A percentile compares a stretch with the other conserved stretches of the same genome.
Conservation (phyloP, 805 yeast genomes). For the Maudiozyma bulderi region DNA sequence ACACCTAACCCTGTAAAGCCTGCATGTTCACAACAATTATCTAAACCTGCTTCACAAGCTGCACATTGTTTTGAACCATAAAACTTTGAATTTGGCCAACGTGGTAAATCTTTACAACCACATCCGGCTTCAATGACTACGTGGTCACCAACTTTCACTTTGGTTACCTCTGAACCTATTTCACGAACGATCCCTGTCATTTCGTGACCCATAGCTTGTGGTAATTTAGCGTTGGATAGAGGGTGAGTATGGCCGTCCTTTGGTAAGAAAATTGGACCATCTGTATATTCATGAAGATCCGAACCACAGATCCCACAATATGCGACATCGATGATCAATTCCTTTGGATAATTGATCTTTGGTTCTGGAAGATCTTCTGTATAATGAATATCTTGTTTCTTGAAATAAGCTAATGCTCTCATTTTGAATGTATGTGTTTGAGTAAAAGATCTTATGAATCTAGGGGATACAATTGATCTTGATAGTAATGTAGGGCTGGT, state of each 20-base stretch:
- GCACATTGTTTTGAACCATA: conserved; percentile 6
- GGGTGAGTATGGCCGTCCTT: conserved; percentile 29
- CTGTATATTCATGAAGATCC: conserved; percentile 46
- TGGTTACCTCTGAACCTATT: conserved; percentile 38
- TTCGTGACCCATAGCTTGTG: conserved; percentile 47
- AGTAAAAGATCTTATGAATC: background rate
- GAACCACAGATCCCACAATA: conserved; percentile 57
- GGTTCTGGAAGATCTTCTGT: conserved; percentile 31
- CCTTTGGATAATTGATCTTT: conserved; percentile 27
- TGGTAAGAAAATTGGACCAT: conserved; percentile 50
- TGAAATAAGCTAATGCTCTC: conserved; percentile 41
- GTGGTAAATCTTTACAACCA: conserved; percentile 39
- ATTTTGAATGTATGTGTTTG: conserved; percentile 14
- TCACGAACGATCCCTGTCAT: conserved; percentile 37
- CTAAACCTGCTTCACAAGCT: conserved; percentile 40
- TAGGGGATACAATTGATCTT: background rate
- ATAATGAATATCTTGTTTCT: conserved; percentile 36
- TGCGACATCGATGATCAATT: conserved; percentile 34
- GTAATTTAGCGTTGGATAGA: conserved; percentile 33
- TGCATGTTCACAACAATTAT: conserved; percentile 43
- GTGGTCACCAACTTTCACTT: conserved; percentile 42
- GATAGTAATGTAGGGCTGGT: background rate
- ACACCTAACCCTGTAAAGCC: conserved; percentile 50
- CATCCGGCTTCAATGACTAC: conserved; percentile 57
- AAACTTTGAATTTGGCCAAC: conserved; percentile 30